Evolutionary conservation across 192 early-diverging fungal genomes (phyloP).

Genomic region (Podila clonocystis): DNA sequence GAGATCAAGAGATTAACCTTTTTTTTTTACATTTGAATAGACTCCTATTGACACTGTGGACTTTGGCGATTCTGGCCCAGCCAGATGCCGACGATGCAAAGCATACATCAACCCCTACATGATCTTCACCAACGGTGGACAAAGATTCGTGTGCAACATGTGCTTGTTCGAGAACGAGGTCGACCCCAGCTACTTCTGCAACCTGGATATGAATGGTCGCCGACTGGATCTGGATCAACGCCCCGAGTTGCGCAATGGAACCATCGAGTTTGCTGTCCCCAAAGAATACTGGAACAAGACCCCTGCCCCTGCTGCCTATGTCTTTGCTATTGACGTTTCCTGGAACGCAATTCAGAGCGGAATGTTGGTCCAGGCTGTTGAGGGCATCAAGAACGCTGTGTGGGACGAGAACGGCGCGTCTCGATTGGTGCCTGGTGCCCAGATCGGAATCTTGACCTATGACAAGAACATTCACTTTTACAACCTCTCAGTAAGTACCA

Average conservation of each 20-base stretch:
- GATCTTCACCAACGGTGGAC: slow-evolving; percentile 90
- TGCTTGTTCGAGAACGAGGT: slow-evolving; percentile 92
- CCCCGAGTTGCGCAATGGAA: slow-evolving; percentile 89
- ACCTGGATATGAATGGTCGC: slow-evolving; percentile 92
- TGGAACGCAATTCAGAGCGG: slow-evolving; percentile 88
- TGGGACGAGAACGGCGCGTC: slow-evolving; percentile 60
- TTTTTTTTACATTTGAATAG: slow-evolving; percentile 5
- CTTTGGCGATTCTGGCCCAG: slow-evolving; percentile 87
- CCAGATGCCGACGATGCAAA: slow-evolving; percentile 91
- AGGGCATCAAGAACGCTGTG: slow-evolving; percentile 74
- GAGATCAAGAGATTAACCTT: neutral
- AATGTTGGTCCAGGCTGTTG: slow-evolving; percentile 74
- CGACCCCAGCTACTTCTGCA: slow-evolving; percentile 91
- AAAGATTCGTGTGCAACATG: slow-evolving; percentile 94
- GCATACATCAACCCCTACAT: slow-evolving; percentile 95
- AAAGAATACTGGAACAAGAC: slow-evolving; percentile 80
- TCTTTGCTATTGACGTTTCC: slow-evolving; percentile 97
- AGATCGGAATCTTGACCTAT: slow-evolving; percentile 90
- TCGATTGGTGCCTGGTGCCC: slow-evolving; percentile 65
- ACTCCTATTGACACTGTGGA: slow-evolving; percentile 84
- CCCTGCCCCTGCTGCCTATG: slow-evolving; percentile 76
- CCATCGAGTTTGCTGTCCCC: slow-evolving; percentile 90
- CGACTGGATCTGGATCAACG: slow-evolving; percentile 87
- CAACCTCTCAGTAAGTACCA: slow-evolving; percentile 75
- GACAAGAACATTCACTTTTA: slow-evolving; percentile 95